Base-by-base conservation (phyloP, 2,329 filamentous ascomycete genomes). In the Aspergillus sp. region DNA sequence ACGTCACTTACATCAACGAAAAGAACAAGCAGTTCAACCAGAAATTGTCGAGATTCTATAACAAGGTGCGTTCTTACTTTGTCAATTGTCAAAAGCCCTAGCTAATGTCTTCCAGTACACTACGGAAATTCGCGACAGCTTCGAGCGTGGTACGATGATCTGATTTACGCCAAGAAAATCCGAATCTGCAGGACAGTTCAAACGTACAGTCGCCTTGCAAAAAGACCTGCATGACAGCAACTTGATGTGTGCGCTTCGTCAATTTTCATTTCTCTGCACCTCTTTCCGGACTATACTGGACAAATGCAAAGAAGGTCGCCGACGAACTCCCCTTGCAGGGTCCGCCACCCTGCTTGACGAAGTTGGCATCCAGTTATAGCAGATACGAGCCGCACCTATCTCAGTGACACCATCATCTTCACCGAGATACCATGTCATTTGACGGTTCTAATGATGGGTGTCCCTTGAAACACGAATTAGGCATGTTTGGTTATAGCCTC, bases 21-120 rank as follows among this genome's bases (percentile, higher is more conserved):
- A 97, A 99, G 89, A 99, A 99, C 84, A 98, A 98, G 84, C 92
- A 97, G 83, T 99, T 99, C 82, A 99, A 99, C 86, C 88, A 96
- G 81, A 98, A 99, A 81, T 82, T 99, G 77, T 84, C 90, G 57
- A 84, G 95, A 67, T 99, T 98, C 81, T 99, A 99, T 80, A 95
- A 99, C 81, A 96, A 96, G 79, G 82, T 84, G 77, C 62, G 78
- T 70, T 47, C 52, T 17, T 44, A 15, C 36, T 32, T 38, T n/a
- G 6, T 17, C 7, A 32, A 52, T 7, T 38, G 25, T n/a, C 58
- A 8, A 47, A 23, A 36, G 48, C 56, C 15, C n/a, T 38, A 42
- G 15, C 67, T 73, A 62, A 72, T 11, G 4, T 49, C 44, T 53
- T 66, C 13, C 63, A 84, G 82, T 99, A 99, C 78, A 99, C 95